Conservation (phyloP, 768 basidiomycete species). For the Boletus sp. region DNA sequence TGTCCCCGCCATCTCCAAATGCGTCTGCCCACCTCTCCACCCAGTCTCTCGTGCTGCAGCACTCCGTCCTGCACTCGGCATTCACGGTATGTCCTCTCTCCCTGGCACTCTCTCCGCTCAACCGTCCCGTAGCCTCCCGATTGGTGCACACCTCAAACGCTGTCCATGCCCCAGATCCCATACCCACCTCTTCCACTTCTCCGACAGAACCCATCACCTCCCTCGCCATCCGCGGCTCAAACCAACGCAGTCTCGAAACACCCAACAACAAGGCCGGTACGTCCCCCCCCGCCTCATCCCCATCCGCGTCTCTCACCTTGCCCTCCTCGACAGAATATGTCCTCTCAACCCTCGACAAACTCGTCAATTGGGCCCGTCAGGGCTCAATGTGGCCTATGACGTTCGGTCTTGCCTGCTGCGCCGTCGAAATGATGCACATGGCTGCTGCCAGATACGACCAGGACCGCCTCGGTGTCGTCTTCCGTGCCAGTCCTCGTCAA, state of each 20-base stretch:
- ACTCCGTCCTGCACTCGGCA: constrained; percentile 43
- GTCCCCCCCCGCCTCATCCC: constrained; percentile 14
- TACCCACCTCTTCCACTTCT: constrained; percentile 43
- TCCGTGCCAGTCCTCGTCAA: constrained; percentile 98
- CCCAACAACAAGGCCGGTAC: constrained; percentile 88
- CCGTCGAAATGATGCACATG: constrained; percentile 99
- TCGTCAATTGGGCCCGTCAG: constrained; percentile 96
- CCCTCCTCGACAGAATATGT: constrained; percentile 73
- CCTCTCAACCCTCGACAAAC: constrained; percentile 91
- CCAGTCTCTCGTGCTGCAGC: constrained; percentile 37
- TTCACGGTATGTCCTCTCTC: constrained; percentile 35
- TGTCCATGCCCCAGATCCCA: constrained; percentile 37
- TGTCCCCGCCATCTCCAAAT: constrained; percentile 28
- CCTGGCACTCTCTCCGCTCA: constrained; percentile 9
- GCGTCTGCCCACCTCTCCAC: constrained; percentile 21
- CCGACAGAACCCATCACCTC: constrained; percentile 57
- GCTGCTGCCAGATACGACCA: constrained; percentile 98
- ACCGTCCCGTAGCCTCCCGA: constrained; percentile 41
- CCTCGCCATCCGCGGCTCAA: constrained; percentile 74
- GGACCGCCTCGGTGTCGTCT: constrained; percentile 94
- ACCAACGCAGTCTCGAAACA: constrained; percentile 81
- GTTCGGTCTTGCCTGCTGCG: constrained; percentile 96
- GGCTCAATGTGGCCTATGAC: constrained; percentile 99
- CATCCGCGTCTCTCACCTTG: neutral
- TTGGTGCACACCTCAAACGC: constrained; percentile 54